Percentiles rank a stretch among this genome's conserved stretches.
Conservation (phyloP, 2,329 filamentous ascomycete genomes). For the Clonostachys chloroleuca region DNA sequence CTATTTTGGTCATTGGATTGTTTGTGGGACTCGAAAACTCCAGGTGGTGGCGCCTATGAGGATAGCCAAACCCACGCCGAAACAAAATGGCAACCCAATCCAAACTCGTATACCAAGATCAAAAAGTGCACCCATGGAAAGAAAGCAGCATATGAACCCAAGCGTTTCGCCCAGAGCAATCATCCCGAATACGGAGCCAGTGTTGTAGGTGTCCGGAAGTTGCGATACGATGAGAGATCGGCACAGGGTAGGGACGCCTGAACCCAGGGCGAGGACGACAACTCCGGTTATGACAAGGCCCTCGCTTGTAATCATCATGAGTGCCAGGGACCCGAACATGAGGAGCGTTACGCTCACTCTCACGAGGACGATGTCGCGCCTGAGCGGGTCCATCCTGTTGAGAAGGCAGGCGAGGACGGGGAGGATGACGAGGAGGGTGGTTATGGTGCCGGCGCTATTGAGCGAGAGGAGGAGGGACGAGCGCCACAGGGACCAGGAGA, state of each 20-base stretch:
- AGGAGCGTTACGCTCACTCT: slow-evolving; percentile 11
- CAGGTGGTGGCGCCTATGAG: slow-evolving; percentile 8
- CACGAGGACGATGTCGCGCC: slow-evolving; percentile 9
- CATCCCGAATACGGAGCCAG: slow-evolving; percentile 14
- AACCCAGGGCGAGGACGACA: slow-evolving; percentile 11
- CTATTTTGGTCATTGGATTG: no score
- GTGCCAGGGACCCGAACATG: slow-evolving; percentile 12
- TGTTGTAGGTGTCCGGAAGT: slow-evolving; percentile 4
- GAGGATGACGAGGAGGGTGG: slow-evolving; percentile 12
- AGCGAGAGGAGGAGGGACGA: slow-evolving; percentile 14
- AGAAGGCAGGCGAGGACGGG: slow-evolving; percentile 8
- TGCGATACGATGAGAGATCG: slow-evolving; percentile 13
- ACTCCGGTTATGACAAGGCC: slow-evolving; percentile 12
- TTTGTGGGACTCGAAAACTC: neutral
- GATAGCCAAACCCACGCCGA: slow-evolving; percentile 7
- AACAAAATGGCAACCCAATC: slow-evolving; percentile 14
- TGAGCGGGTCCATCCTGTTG: slow-evolving; percentile 3
- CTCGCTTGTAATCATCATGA: slow-evolving; percentile 11
- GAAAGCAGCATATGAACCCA: slow-evolving; percentile 10
- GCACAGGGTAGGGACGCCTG: slow-evolving; percentile 14
- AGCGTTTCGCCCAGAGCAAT: slow-evolving; percentile 15
- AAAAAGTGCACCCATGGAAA: slow-evolving; percentile 13
- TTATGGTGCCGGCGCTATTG: slow-evolving; percentile 10
- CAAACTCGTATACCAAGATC: slow-evolving; percentile 12
- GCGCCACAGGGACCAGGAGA: slow-evolving; percentile 11